These are phyloP conservation scores for Starmerella stellata DNA, from an alignment of 805 yeast genomes.

Conservation along the genomic window DNA sequence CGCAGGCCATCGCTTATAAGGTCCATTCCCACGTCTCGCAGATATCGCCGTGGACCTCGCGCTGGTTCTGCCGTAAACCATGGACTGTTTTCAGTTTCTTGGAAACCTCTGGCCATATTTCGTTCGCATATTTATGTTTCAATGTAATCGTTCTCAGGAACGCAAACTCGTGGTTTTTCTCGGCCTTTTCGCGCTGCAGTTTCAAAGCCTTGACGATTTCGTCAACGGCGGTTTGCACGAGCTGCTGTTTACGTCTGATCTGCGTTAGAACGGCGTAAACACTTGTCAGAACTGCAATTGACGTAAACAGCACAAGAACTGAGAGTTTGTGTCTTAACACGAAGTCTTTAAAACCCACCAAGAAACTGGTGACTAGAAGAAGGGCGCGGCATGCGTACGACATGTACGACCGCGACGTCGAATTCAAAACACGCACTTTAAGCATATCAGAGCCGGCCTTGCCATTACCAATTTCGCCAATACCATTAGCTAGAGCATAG, in stretches of 20 bases:
- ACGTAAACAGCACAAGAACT: neutral
- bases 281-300: neutral
- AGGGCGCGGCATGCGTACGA: neutral
- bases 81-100: constrained; percentile 44
- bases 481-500: no score
- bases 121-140: constrained; percentile 4
- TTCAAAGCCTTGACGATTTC: constrained; percentile 5
- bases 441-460: neutral
- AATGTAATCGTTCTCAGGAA: constrained; percentile 10
- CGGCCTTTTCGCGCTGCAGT: constrained; percentile 12
- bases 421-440: neutral
- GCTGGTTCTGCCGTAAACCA: constrained; percentile 40
- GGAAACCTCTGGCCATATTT: constrained; percentile 42
- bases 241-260: constrained; percentile 3
- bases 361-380: neutral
- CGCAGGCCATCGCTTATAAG: no score
- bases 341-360: no score
- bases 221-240: constrained; percentile 3
- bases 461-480: neutral
- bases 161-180: constrained; percentile 6
- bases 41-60: constrained; percentile 74
- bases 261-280: neutral
- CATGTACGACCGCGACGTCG: neutral
- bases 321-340: no score
- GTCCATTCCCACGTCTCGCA: constrained; percentile 82